Evolutionary conservation across 1,284 basidiomycete genomes (phyloP), one percentile per base, ranked within the genome.

Genomic region (Dichomitus squalens): DNA sequence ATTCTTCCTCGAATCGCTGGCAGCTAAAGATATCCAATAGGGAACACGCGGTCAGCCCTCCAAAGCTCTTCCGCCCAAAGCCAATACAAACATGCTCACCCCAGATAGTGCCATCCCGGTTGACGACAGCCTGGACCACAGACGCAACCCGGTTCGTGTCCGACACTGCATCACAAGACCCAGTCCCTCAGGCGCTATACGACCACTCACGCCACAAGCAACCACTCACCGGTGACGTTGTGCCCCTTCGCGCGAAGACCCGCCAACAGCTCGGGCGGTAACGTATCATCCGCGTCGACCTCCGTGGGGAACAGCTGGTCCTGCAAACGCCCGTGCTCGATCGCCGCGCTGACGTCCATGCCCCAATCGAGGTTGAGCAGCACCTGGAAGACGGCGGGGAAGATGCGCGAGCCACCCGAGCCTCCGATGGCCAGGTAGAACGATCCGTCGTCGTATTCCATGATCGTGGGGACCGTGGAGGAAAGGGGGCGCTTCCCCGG

Each of bases 321-420:
- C 69, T 98, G 96, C n/a, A 97, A 70, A n/a, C 96, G 81, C 0
- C 92, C 88, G 61, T 76, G 82, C 73, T 98, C 96, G 35, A 98
- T 86, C 0, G 96, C 93, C 31, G 81, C 72, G 57, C 88, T 87
- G 31, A 91, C 72, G 67, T 96, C 87, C 74, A 92, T 79, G 0
- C 90, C 95, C 82, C 90, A 92, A 54, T 92, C 81, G 55, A 77
- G 80, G 71, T 96, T 94, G 21, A 97, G 73, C 7, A 98, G 73
- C 23, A 88, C 85, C 70, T 96, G 94, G 48, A 92, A 84, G 6
- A 97, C 75, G 0, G 93, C 76, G 0, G 85, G 79, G 72, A 96
- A 93, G 59, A 98, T 98, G 18, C 89, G 82, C 2, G 88, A 87
- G 20, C 95, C 95, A 7, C 96, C 96, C 1, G 92, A 88, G 16